Evolutionary conservation across 78 protist genomes (phyloP), one percentile per base, ranked within the genome.

Genomic region (Anaeramoeba ignava): DNA sequence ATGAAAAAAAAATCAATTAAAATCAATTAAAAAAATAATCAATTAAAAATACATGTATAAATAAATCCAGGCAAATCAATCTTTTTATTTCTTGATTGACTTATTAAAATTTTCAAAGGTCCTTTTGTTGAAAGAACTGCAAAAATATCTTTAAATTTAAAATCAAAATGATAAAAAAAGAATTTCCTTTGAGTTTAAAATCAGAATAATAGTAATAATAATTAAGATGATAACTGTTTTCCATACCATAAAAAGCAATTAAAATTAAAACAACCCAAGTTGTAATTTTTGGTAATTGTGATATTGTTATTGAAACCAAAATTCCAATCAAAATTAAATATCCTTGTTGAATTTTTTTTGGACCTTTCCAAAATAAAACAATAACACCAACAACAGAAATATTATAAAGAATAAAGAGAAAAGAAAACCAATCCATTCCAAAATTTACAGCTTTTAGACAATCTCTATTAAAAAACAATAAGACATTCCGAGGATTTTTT

Each of bases 281-380:
- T 8, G 99, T 94, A 96, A 95, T 94, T n/a, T 88, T 92, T n/a
- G 97, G 96, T 41, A 95, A 42, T 33, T 82, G 33, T 2, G 95
- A 27, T 54, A 54, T 27, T 27, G 8, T 27, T 8, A 54, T 17
- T 54, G 73, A 8, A 54, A 54, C 73, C 73, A 54, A 54, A 17
- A 8, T 17, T 27, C 73, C 8, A 8, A 87, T 31, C 27, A 41
- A 12, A 27, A 94, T 81, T 38, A 93, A 91, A 85, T 92, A 92
- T 40, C 33, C 81, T 81, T 95, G 97, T 67, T 42, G 79, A 33
- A 93, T 34, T 40, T 0, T 0, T 3, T 87, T 82, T 1, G 93
- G 96, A 0, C 90, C 88, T 38, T 85, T 38, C 92, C 92, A 95
- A 88, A 91, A 95, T 37, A 97, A 42, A 73, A 87, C 3, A 39